phyloP scores from a whole-genome alignment of 495 filamentous ascomycete species.

The Aspergillus haitiensis region DNA sequence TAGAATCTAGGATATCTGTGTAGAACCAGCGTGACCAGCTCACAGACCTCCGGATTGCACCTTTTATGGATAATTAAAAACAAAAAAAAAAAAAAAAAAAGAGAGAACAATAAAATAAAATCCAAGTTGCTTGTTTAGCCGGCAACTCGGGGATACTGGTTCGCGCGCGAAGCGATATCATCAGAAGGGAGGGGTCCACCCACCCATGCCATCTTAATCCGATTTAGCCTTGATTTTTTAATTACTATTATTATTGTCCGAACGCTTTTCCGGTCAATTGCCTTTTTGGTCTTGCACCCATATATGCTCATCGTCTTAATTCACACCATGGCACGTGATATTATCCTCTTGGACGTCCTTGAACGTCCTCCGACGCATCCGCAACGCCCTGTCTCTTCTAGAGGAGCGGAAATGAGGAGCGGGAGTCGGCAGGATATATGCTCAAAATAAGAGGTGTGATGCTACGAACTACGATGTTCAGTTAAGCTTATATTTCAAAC shows the following conservation, averaged over 20 bases:
- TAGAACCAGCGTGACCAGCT: background rate
- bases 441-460: background rate
- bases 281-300: background rate
- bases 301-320: background rate
- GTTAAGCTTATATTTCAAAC: slow-evolving; percentile 29
- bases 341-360: background rate
- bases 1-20: background rate
- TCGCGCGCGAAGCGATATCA: background rate
- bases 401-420: background rate
- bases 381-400: background rate
- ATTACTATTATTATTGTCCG: background rate
- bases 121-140: no score
- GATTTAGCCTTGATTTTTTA: slow-evolving; percentile 11
- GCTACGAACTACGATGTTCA: slow-evolving; percentile 9
- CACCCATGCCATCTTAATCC: slow-evolving; percentile 4
- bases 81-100: no score
- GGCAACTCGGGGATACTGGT: background rate
- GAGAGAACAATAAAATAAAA: no score
- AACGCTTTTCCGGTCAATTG: slow-evolving; percentile 11
- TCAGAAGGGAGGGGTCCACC: background rate
- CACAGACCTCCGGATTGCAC: slow-evolving; percentile 1
- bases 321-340: background rate
- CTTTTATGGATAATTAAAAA: background rate
- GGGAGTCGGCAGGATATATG: background rate
- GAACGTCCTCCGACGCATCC: background rate